These are phyloP conservation scores for Cardamine chenopodiifolia DNA, from an alignment of 345 rosid genomes.

Conservation along the genomic window DNA sequence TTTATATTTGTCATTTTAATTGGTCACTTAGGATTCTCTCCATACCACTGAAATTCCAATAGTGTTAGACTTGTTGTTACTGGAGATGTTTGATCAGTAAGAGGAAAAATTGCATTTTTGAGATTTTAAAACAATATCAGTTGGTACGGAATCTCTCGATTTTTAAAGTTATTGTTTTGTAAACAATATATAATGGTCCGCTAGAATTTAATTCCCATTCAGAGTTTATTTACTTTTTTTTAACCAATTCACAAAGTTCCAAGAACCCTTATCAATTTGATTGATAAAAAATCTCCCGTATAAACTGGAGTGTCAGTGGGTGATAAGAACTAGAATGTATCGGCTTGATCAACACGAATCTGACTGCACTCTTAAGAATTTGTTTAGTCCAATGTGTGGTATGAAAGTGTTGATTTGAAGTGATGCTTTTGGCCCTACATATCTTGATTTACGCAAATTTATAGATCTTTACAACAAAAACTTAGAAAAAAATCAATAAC, in stretches of 20 bases:
- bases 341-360: constrained; percentile 41
- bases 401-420: constrained; percentile 29
- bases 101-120: not conserved
- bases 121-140: not conserved
- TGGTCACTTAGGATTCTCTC: constrained; percentile 5
- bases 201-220: not conserved
- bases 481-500: not conserved
- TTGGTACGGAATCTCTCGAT: not conserved
- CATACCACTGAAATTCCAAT: not conserved
- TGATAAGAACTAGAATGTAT: constrained; percentile 26
- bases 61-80: not conserved
- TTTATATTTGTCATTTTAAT: not conserved
- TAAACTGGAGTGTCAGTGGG: constrained; percentile 22
- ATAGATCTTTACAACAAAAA: not conserved
- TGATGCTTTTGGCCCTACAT: constrained; percentile 41
- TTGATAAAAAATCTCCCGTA: not conserved
- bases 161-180: not conserved
- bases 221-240: not conserved
- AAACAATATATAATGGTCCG: not conserved
- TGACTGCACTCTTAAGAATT: constrained; percentile 17
- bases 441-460: constrained; percentile 35
- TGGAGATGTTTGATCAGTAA: not conserved
- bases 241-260: not conserved
- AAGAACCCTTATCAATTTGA: not conserved
- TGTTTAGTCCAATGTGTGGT: constrained; percentile 33